Evolutionary conservation across 2,329 filamentous ascomycete species (phyloP).

Genomic region (Xylaria sp.): DNA sequence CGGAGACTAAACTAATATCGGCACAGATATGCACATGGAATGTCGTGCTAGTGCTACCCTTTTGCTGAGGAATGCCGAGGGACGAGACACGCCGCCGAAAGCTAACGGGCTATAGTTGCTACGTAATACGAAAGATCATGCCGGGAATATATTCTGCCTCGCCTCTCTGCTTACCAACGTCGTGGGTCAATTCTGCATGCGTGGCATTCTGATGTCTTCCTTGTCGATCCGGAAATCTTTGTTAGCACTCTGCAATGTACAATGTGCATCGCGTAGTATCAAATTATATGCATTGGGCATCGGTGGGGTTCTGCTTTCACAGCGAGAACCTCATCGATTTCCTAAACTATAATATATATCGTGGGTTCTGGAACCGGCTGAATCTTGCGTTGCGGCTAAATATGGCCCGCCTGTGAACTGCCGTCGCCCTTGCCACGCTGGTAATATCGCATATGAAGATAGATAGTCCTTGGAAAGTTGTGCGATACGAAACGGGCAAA

Average conservation of each 20-base stretch:
- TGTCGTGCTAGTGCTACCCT: neutral
- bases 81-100: no score
- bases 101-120: neutral
- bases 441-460: conserved; percentile 20
- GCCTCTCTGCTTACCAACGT: neutral
- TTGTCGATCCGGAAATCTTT: neutral
- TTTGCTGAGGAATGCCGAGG: neutral
- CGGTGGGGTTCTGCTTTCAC: neutral
- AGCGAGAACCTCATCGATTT: conserved; percentile 1
- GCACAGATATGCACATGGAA: no score
- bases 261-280: neutral
- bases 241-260: neutral
- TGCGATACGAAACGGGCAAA: neutral
- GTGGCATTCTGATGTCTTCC: neutral
- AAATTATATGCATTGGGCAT: neutral
- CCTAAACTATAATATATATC: neutral
- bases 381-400: conserved; percentile 21
- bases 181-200: neutral
- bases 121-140: neutral
- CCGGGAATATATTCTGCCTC: neutral
- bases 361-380: conserved; percentile 11
- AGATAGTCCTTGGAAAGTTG: neutral
- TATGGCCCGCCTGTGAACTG: conserved; percentile 11
- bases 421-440: conserved; percentile 5
- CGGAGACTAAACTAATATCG: neutral